Evolutionary conservation across 768 basidiomycete species (phyloP).

Genomic region (Pisolithus sp.): DNA sequence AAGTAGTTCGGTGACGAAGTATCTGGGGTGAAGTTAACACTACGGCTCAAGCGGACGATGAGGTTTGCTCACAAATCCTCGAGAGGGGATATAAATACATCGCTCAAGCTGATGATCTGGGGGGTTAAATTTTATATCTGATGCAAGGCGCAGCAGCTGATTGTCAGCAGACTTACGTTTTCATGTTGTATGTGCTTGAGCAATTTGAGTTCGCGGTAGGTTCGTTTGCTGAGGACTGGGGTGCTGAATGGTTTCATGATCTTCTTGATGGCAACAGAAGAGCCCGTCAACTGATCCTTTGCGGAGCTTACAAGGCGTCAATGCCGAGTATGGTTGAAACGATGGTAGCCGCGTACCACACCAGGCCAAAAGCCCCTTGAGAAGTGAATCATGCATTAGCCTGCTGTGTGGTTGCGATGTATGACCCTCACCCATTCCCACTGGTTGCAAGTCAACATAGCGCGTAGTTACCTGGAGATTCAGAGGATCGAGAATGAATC

Average conservation of each 20-base stretch:
- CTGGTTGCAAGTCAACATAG: constrained; percentile 98
- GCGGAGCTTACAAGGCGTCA: constrained; percentile 55
- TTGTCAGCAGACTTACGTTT: constrained; percentile 56
- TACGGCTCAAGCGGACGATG: background rate
- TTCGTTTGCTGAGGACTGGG: constrained; percentile 95
- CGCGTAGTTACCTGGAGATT: constrained; percentile 81
- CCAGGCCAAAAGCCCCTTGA: constrained; percentile 92
- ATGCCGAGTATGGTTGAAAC: background rate
- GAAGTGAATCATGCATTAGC: constrained; percentile 4
- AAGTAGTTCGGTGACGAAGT: constrained; percentile 97
- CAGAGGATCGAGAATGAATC: constrained; percentile 16
- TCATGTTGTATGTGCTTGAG: constrained; percentile 98
- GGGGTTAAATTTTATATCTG: constrained; percentile 4
- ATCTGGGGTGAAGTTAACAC: constrained; percentile 42
- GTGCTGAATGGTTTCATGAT: constrained; percentile 99
- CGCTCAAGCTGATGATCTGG: constrained; percentile 96
- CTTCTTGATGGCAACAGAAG: constrained; percentile 98
- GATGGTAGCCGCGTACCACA: constrained; percentile 58
- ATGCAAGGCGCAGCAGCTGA: background rate
- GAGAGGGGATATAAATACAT: constrained; percentile 99
- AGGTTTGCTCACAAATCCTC: constrained; percentile 80
- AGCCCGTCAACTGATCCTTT: constrained; percentile 89
- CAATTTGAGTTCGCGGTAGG: constrained; percentile 95
- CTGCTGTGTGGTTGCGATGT: constrained; percentile 12
- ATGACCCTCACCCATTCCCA: constrained; percentile 84